Evolutionary conservation across 169 alveolate species (phyloP), one percentile per base, ranked within the genome.

Genomic region (Toxoplasma gondii): DNA sequence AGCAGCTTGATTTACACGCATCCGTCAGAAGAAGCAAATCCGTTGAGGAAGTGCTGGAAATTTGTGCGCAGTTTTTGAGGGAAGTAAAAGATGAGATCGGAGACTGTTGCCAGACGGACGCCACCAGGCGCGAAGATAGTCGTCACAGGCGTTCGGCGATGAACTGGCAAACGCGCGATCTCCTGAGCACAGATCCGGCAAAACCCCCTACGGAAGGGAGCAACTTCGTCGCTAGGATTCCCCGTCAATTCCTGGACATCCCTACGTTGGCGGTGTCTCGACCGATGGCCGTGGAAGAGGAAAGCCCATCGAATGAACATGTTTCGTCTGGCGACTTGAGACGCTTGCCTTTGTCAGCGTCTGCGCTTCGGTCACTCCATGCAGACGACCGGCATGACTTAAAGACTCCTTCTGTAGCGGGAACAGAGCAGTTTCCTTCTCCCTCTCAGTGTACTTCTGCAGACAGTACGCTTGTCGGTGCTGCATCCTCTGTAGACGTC

Each of bases 1-100:
- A n/a, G 67, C 90, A 82, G 90, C 36, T 82, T 2, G 69, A 41
- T 17, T 82, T 82, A 1, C 90, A 82, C 41, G 64, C 90, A 43
- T 64, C 90, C 1, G 69, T 82, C 0, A 16, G 41, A 10, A 39
- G 90, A 31, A 82, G 90, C 64, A 38, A 24, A 9, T 82, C 90
- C 10, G 90, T 82, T 4, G 90, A 82, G 67, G 43, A 39, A 36
- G n/a, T 82, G 38, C 90, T 82, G 64, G 69, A 43, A 1, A 49
- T 82, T 82, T 82, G 69, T 31, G n/a, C 90, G 58, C 31, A 38
- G 31, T 82, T 41, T 31, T 31, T 82, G 27, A 19, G 12, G 29
- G 45, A 38, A n/a, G n/a, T n/a, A 7, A 78, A n/a, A n/a, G 29
- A 78, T 12, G 86, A 78, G 29, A 1, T 78, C 9, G 86, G 86